Evolutionary conservation across 2,329 filamentous ascomycete species (phyloP), one percentile per base, ranked within the genome.

Genomic region (Dothidotthia symphoricarpi): DNA sequence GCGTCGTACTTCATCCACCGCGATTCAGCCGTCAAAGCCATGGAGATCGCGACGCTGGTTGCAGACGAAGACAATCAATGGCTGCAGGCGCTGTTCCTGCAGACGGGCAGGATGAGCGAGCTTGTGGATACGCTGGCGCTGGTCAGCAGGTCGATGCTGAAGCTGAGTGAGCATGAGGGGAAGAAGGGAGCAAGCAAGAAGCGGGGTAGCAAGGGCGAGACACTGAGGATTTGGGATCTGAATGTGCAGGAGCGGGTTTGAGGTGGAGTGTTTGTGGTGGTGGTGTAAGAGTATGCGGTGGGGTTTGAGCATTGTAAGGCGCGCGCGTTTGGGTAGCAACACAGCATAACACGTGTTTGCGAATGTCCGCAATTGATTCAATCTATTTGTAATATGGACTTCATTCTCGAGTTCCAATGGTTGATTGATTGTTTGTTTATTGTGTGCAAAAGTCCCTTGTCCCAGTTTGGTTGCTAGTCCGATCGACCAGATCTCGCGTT

Each of bases 1-100:
- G 85, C 86, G 0, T 88, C 88, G 3, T 82, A 81, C 31, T 76
- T 80, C 32, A 72, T 94, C 28, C 84, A 82, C 30, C 82, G 88
- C 28, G 86, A 91, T 41, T 79, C 85, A 49, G 75, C 95, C 13
- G 76, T 93, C 16, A 83, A 91, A 59, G 86, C 84, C 55, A 91
- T 98, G 86, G 87, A 95, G 42, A 73, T 98, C 12, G 83, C 88
- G 1, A 81, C 83, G 1, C 63, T 82, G 2, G 77, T 95, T 34
- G 88, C 91, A 2, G 54, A 61, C 11, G 46, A 52, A 16, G 40
- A 45, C 2, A 61, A 55, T 22, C 47, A 44, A 28, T 64, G 58
- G 51, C 43, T 75, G 15, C 60, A 67, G 14, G 55, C 59, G 16
- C 47, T 57, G 19, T 69, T 75, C 35, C 31, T 68, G 24, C 39